A percentile compares a stretch with the other conserved stretches of the same genome.
Evolutionary conservation across 2,329 filamentous ascomycete genomes (phyloP).

Genomic region (Fusarium mangiferae): DNA sequence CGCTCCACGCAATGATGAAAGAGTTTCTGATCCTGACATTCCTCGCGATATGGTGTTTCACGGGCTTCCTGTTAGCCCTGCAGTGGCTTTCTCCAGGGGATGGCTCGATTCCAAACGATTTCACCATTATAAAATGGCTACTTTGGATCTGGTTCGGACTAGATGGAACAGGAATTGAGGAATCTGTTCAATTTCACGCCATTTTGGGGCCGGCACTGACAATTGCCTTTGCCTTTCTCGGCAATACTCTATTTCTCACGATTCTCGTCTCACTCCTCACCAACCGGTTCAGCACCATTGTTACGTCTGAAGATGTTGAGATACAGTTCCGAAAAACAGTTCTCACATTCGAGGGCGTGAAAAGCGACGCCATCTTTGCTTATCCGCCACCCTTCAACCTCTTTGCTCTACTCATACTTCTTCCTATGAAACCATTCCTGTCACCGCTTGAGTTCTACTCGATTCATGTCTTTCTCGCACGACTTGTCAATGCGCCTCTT

Average conservation of each 20-base stretch:
- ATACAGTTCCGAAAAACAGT: slow-evolving; percentile 76
- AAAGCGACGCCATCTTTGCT: slow-evolving; percentile 74
- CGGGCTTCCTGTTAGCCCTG: slow-evolving; percentile 74
- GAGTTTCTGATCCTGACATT: slow-evolving; percentile 74
- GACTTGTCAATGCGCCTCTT: slow-evolving; percentile 69
- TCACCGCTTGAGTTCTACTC: slow-evolving; percentile 73
- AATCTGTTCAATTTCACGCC: slow-evolving; percentile 67
- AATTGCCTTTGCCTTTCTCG: slow-evolving; percentile 76
- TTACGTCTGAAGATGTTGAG: slow-evolving; percentile 72
- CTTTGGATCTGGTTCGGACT: slow-evolving; percentile 82
- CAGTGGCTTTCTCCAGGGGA: slow-evolving; percentile 64
- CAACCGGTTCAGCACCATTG: slow-evolving; percentile 75
- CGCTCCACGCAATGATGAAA: slow-evolving; percentile 76
- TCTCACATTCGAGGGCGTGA: slow-evolving; percentile 77
- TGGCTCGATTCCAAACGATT: slow-evolving; percentile 44
- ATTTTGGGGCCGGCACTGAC: slow-evolving; percentile 75
- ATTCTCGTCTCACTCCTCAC: slow-evolving; percentile 77
- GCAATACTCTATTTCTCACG: slow-evolving; percentile 72
- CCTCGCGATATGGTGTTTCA: slow-evolving; percentile 73
- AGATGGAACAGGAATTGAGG: slow-evolving; percentile 65
- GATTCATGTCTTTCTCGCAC: slow-evolving; percentile 72
- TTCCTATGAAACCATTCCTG: slow-evolving; percentile 71
- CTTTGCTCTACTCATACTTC: slow-evolving; percentile 67
- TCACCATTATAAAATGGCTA: slow-evolving; percentile 77
- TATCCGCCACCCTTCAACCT: slow-evolving; percentile 77